Percentiles rank a stretch among this genome's conserved stretches.
Evolutionary conservation across 192 early-diverging fungal genomes (phyloP).

Genomic region (Backusella liffmaniae): DNA sequence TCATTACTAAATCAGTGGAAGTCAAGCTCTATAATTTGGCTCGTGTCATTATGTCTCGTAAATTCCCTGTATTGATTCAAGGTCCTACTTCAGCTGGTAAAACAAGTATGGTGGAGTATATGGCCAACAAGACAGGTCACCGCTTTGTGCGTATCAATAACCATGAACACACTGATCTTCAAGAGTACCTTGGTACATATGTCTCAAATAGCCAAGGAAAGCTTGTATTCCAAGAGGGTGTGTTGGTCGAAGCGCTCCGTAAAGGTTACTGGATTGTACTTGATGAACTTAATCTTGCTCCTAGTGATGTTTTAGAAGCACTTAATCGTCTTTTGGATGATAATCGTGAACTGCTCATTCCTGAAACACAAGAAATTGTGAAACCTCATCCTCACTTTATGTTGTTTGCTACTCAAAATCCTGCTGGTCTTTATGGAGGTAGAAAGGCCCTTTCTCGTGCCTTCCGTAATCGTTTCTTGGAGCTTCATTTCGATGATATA

Average conservation of each 20-base stretch:
- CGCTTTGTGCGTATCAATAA: conserved; percentile 98
- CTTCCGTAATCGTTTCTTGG: conserved; percentile 96
- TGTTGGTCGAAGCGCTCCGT: conserved; percentile 88
- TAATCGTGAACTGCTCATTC: conserved; percentile 94
- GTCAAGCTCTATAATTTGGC: conserved; percentile 84
- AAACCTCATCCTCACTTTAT: conserved; percentile 94
- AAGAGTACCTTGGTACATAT: conserved; percentile 96
- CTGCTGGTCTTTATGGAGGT: conserved; percentile 96
- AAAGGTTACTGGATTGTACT: conserved; percentile 98
- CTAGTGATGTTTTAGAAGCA: conserved; percentile 97
- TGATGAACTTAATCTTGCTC: conserved; percentile 98
- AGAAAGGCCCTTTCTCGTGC: conserved; percentile 94
- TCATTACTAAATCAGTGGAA: conserved; percentile 87
- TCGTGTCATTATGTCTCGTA: conserved; percentile 86
- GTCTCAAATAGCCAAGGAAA: conserved; percentile 76
- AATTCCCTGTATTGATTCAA: conserved; percentile 95
- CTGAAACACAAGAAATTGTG: conserved; percentile 93
- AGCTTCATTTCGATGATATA: conserved; percentile 96
- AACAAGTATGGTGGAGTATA: conserved; percentile 96
- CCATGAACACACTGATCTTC: conserved; percentile 98
- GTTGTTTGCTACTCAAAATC: conserved; percentile 99
- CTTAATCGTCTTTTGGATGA: conserved; percentile 97
- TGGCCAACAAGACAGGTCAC: conserved; percentile 91
- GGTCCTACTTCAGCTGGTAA: conserved; percentile 98
- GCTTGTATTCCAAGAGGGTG: conserved; percentile 95